phyloP scores from a whole-genome alignment of 768 basidiomycete species.

The Pleurotus giganteus region DNA sequence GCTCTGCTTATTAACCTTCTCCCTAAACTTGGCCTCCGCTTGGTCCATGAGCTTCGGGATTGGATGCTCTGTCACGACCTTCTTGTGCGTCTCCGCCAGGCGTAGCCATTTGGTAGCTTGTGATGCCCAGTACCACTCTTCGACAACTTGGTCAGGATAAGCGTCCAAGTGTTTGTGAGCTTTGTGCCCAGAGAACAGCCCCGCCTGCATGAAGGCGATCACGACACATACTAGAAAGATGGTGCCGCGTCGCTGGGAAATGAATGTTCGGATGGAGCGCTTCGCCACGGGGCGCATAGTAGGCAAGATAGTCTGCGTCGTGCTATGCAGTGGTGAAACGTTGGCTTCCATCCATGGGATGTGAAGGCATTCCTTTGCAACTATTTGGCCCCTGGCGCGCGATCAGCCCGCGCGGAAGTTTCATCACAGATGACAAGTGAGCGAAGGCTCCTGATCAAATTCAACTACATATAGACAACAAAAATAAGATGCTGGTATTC shows the following conservation, averaged over 20 bases:
- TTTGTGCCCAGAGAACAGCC: slow-evolving; percentile 41
- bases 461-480: background rate
- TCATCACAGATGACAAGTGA: background rate
- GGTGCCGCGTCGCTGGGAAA: slow-evolving; percentile 28
- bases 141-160: slow-evolving; percentile 12
- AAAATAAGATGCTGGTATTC: no score
- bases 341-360: background rate
- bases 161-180: slow-evolving; percentile 18
- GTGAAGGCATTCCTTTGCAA: background rate
- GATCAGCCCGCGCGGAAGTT: slow-evolving; percentile 1
- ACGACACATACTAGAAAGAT: slow-evolving; percentile 41
- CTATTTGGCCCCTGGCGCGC: background rate
- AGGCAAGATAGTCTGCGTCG: background rate
- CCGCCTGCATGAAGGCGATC: slow-evolving; percentile 48
- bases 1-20: slow-evolving; percentile 72
- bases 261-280: slow-evolving; percentile 1
- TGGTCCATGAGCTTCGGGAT: slow-evolving; percentile 83
- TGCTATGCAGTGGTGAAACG: background rate
- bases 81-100: slow-evolving; percentile 8
- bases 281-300: slow-evolving; percentile 6
- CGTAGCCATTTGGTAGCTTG: slow-evolving; percentile 14
- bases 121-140: slow-evolving; percentile 20
- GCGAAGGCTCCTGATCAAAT: background rate
- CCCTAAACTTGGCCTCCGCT: slow-evolving; percentile 71
- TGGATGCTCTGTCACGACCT: slow-evolving; percentile 52